Evolutionary conservation across 2,329 filamentous ascomycete genomes (phyloP).

Genomic region (Cladosporium sphaerospermum): DNA sequence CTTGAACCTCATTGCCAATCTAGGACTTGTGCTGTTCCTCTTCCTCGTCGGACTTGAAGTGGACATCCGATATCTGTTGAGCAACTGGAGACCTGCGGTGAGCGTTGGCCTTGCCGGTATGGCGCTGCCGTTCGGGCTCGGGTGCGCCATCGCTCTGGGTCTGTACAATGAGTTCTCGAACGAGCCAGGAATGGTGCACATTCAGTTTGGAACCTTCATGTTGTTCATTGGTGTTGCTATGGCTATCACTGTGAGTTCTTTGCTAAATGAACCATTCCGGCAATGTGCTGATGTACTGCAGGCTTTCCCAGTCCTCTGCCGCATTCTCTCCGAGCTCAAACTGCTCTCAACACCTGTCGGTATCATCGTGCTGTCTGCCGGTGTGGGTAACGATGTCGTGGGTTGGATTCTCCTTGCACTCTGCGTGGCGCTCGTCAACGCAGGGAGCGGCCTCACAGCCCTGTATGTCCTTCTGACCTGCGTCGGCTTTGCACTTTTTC

Average conservation of each 20-base stretch:
- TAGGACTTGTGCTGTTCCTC: slow-evolving; percentile 77
- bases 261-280: not conserved
- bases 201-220: slow-evolving; percentile 57
- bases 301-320: slow-evolving; percentile 83
- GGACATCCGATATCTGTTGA: slow-evolving; percentile 67
- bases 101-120: slow-evolving; percentile 76
- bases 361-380: slow-evolving; percentile 81
- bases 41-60: slow-evolving; percentile 87
- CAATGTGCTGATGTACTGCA: slow-evolving; percentile 22
- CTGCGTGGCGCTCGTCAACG: slow-evolving; percentile 89
- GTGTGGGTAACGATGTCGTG: slow-evolving; percentile 85
- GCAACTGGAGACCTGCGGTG: slow-evolving; percentile 73
- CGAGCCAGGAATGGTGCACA: slow-evolving; percentile 50
- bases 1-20: slow-evolving; percentile 70
- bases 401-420: slow-evolving; percentile 90
- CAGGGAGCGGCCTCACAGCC: slow-evolving; percentile 71
- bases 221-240: slow-evolving; percentile 90
- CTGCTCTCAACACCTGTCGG: slow-evolving; percentile 77
- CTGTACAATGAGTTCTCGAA: slow-evolving; percentile 66
- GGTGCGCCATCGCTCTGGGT: slow-evolving; percentile 73
- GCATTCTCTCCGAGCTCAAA: slow-evolving; percentile 87
- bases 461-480: slow-evolving; percentile 76
- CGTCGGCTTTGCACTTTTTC: slow-evolving; percentile 68
- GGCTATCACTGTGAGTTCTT: slow-evolving; percentile 66
- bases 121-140: slow-evolving; percentile 74